Conservation (phyloP, 129 eudicot genomes). For the Scalesia atractyloides region DNA sequence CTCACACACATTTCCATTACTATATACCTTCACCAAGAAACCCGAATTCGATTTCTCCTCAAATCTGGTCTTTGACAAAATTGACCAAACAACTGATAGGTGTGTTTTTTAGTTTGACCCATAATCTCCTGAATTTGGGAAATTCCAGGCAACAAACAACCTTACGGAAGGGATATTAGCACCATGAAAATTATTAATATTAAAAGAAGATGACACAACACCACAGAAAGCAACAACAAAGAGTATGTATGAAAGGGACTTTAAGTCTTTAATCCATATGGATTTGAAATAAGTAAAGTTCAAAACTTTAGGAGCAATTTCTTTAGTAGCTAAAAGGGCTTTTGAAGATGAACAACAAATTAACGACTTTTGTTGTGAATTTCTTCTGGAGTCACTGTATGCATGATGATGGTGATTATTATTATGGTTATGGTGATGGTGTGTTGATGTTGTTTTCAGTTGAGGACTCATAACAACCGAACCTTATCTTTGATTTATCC, state of each 20-base stretch:
- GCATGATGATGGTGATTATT: background rate
- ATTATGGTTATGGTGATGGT: conserved; percentile 26
- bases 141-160: conserved; percentile 37
- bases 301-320: conserved; percentile 42
- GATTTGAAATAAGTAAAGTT: conserved; percentile 43
- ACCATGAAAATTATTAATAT: conserved; percentile 25
- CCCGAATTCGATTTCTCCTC: conserved; percentile 52
- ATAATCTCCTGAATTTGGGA: conserved; percentile 35
- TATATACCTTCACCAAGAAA: conserved; percentile 67
- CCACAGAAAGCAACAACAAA: conserved; percentile 46
- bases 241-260: conserved; percentile 55
- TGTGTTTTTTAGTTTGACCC: too few relatives aligned
- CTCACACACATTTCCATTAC: conserved; percentile 83
- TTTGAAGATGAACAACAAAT: conserved; percentile 47
- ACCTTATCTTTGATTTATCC: too few relatives aligned
- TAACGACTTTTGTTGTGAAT: conserved; percentile 31
- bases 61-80: conserved; percentile 50
- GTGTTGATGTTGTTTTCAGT: conserved; percentile 8
- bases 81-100: conserved; percentile 72
- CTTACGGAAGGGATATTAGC: conserved; percentile 35
- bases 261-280: conserved; percentile 46
- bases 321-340: conserved; percentile 56
- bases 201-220: conserved; percentile 40
- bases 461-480: conserved; percentile 41
- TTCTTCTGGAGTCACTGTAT: conserved; percentile 12